phyloP scores from a whole-genome alignment of 169 alveolate species.

The Plasmodium coatneyi region DNA sequence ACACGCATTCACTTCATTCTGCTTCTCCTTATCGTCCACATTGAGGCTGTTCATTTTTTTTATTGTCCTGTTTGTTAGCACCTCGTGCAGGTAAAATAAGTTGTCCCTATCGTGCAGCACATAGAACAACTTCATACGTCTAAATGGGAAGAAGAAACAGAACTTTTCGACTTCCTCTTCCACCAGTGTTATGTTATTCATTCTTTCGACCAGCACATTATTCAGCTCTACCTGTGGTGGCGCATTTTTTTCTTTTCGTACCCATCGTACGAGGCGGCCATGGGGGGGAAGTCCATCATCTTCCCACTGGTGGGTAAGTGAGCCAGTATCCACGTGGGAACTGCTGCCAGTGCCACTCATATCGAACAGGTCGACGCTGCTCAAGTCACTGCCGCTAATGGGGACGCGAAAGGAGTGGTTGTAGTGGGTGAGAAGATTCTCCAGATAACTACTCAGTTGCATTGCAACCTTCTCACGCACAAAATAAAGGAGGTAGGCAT shows the following conservation, averaged over 20 bases:
- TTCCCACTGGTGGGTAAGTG: background rate
- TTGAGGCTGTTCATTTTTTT: conserved; percentile 63
- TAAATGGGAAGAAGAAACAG: conserved; percentile 23
- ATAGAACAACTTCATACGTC: conserved; percentile 24
- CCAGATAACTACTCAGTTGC: conserved; percentile 13
- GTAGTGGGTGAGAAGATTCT: conserved; percentile 9
- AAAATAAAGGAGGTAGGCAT: conserved; percentile 45
- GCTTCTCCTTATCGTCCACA: conserved; percentile 59
- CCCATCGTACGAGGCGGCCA: background rate
- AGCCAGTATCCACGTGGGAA: background rate
- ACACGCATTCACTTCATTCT: conserved; percentile 64
- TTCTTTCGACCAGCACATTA: background rate
- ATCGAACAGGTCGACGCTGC: conserved; percentile 13
- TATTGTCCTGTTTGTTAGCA: conserved; percentile 38
- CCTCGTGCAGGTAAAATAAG: conserved; percentile 19
- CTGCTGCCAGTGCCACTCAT: background rate
- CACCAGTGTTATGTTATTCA: background rate
- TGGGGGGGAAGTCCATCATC: background rate
- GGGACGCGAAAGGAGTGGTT: conserved; percentile 5
- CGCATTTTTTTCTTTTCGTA: background rate
- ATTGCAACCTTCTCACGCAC: background rate
- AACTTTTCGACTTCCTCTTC: conserved; percentile 2
- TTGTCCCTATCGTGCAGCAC: background rate
- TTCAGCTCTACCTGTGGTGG: conserved; percentile 5
- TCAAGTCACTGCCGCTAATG: conserved; percentile 1